A percentile compares a stretch with the other conserved stretches of the same genome.
Conservation (phyloP, 108 stramenopile genomes). For the Fistulifera solaris region DNA sequence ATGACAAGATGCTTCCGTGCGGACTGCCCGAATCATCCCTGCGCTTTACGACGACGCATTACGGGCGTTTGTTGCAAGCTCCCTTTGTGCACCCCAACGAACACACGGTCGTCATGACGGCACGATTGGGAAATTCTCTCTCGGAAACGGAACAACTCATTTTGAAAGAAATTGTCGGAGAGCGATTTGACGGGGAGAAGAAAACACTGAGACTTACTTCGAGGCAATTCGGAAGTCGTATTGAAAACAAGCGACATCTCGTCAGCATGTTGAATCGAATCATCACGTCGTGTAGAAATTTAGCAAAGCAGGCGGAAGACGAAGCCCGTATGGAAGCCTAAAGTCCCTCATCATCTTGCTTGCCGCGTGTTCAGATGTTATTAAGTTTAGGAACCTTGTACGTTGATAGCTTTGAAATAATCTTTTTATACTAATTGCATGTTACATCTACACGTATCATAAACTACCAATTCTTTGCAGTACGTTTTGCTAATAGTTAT, state of each 20-base stretch:
- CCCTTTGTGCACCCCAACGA: slow-evolving; percentile 71
- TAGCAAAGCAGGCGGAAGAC: slow-evolving; percentile 2
- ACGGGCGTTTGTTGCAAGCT: slow-evolving; percentile 50
- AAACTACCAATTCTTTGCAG: no score
- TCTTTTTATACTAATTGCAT: no score
- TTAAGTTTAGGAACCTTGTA: no score
- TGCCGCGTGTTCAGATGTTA: no score
- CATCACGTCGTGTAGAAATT: slow-evolving; percentile 15
- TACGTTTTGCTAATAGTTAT: no score
- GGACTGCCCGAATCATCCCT: slow-evolving; percentile 65
- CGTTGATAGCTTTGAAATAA: no score
- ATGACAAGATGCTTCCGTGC: slow-evolving; percentile 44
- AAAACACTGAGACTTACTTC: slow-evolving; percentile 50
- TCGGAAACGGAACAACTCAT: slow-evolving; percentile 43
- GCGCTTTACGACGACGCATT: slow-evolving; percentile 55
- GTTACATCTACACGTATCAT: no score
- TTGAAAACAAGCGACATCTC: slow-evolving; percentile 81
- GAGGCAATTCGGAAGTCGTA: slow-evolving; percentile 75
- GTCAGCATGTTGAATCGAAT: slow-evolving; percentile 77
- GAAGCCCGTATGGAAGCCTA: not conserved
- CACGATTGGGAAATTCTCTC: slow-evolving; percentile 44
- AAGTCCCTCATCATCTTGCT: no score
- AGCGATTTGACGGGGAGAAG: slow-evolving; percentile 46
- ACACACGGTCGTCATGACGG: slow-evolving; percentile 57
- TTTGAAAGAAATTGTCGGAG: slow-evolving; percentile 65